These are phyloP conservation scores for Tieghemostelium lacteum DNA, from an alignment of 78 protist genomes.

Conservation along the genomic window DNA sequence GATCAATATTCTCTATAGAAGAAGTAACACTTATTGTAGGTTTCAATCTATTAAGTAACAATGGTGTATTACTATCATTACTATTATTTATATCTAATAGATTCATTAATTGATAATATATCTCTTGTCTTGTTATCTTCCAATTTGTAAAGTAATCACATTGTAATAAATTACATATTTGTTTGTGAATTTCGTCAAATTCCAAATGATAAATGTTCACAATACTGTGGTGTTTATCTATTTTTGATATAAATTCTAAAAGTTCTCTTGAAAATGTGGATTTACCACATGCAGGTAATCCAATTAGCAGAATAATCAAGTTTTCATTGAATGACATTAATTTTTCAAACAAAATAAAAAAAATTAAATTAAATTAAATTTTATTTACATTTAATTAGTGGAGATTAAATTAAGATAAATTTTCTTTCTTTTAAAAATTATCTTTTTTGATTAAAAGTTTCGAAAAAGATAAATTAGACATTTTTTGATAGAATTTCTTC, in stretches of 20 bases:
- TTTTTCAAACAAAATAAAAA: too few species aligned
- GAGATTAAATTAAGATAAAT: too few species aligned
- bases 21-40: neutral
- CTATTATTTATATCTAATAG: neutral
- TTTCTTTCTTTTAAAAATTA: too few species aligned
- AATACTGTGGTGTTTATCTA: neutral
- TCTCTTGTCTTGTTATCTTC: neutral
- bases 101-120: neutral
- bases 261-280: neutral
- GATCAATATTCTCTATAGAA: neutral
- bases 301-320: neutral
- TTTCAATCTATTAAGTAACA: neutral
- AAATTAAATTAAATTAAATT: too few species aligned
- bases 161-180: neutral
- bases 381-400: too few species aligned
- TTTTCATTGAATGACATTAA: too few species aligned
- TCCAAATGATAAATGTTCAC: neutral
- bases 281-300: conserved; percentile 15
- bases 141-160: neutral
- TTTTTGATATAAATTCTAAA: neutral
- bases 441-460: too few species aligned
- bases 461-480: too few species aligned
- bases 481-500: too few species aligned
- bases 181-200: neutral
- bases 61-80: too few species aligned